Conservation (phyloP, 1,284 basidiomycete species). For the Puccinia hordei region DNA sequence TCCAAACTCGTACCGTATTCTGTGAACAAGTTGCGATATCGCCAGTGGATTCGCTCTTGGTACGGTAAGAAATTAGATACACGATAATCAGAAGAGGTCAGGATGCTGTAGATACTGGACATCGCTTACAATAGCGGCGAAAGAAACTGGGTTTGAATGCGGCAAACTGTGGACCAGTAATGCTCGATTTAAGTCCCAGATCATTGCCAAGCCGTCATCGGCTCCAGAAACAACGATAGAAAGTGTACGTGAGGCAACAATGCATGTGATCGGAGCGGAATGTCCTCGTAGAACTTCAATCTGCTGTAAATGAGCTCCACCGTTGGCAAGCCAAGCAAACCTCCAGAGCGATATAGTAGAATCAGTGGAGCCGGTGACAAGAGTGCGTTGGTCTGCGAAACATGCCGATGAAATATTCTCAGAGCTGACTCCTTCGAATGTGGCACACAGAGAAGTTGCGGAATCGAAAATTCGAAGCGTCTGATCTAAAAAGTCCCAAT, state of each 20-base stretch:
- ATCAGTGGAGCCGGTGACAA: slow-evolving; percentile 49
- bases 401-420: slow-evolving; percentile 46
- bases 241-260: slow-evolving; percentile 78
- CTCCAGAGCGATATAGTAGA: slow-evolving; percentile 49
- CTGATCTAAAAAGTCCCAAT: slow-evolving; percentile 67
- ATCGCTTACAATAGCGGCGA: slow-evolving; percentile 40
- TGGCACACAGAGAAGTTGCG: slow-evolving; percentile 64
- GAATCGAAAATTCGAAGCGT: slow-evolving; percentile 68
- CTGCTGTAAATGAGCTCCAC: slow-evolving; percentile 43
- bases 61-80: background rate
- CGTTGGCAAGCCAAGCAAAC: slow-evolving; percentile 45
- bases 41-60: slow-evolving; percentile 67
- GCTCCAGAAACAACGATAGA: slow-evolving; percentile 81
- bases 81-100: slow-evolving; percentile 61
- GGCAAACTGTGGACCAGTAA: slow-evolving; percentile 55
- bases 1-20: slow-evolving; percentile 71
- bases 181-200: slow-evolving; percentile 84
- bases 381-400: slow-evolving; percentile 49
- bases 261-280: slow-evolving; percentile 68
- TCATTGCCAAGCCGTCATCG: slow-evolving; percentile 75
- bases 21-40: slow-evolving; percentile 78
- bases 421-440: slow-evolving; percentile 41
- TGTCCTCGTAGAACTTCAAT: slow-evolving; percentile 69
- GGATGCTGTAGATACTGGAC: slow-evolving; percentile 67
- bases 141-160: slow-evolving; percentile 51